phyloP scores from a whole-genome alignment of 1,284 basidiomycete genomes.

The Porodaedalea pini region DNA sequence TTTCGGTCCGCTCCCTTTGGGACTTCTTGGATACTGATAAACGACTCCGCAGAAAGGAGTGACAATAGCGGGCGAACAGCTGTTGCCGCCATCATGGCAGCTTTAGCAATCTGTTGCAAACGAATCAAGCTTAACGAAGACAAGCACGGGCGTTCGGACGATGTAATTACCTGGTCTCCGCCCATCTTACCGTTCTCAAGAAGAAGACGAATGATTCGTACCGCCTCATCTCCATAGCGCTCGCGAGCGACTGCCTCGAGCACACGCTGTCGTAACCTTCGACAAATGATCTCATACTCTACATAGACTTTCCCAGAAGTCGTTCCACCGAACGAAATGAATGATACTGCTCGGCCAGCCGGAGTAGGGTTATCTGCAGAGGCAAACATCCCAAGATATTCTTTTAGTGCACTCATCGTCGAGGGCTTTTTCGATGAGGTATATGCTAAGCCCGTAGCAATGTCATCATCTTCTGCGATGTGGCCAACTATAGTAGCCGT shows the following conservation, averaged over 20 bases:
- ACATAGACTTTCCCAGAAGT: conserved; percentile 60
- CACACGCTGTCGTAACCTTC: conserved; percentile 67
- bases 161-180: conserved; percentile 78
- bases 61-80: conserved; percentile 82
- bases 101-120: conserved; percentile 79
- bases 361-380: conserved; percentile 78
- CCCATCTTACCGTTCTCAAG: conserved; percentile 92
- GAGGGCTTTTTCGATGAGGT: conserved; percentile 55
- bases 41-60: conserved; percentile 71
- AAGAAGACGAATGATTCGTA: conserved; percentile 80
- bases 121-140: neutral
- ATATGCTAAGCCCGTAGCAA: conserved; percentile 54
- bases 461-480: conserved; percentile 54
- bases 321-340: conserved; percentile 64
- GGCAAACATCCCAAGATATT: conserved; percentile 74
- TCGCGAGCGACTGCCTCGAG: conserved; percentile 81
- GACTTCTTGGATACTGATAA: conserved; percentile 89
- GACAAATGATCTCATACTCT: conserved; percentile 77
- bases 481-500: conserved; percentile 57
- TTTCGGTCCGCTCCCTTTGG: conserved; percentile 85
- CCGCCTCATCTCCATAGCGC: conserved; percentile 81
- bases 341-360: conserved; percentile 60
- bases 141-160: neutral
- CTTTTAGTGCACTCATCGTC: conserved; percentile 58
- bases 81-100: conserved; percentile 88